Evolutionary conservation across 202 grass and related monocot genomes (phyloP).

Genomic region (Tripidium arundinaceum): DNA sequence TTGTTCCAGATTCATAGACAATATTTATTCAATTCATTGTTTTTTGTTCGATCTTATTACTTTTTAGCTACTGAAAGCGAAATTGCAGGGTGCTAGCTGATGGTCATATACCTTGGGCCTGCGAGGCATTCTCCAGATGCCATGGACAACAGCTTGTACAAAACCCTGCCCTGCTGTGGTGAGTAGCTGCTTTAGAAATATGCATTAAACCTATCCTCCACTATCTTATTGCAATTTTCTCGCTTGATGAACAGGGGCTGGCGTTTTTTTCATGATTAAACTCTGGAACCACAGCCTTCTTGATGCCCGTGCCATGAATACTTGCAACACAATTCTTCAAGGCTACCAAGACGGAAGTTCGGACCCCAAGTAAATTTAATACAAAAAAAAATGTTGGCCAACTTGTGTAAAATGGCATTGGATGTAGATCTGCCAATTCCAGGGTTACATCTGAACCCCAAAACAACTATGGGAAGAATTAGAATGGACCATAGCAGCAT

Average conservation of each 20-base stretch:
- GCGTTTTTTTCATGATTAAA: slow-evolving; percentile 93
- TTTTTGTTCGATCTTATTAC: neutral
- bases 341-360: slow-evolving; percentile 45
- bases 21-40: neutral
- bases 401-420: neutral
- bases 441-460: neutral
- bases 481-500: neutral
- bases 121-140: slow-evolving; percentile 65
- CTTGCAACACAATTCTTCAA: slow-evolving; percentile 69
- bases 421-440: neutral
- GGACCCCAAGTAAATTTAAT: slow-evolving; percentile 47
- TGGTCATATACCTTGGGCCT: slow-evolving; percentile 92
- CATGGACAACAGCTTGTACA: slow-evolving; percentile 70
- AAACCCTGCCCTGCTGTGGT: slow-evolving; percentile 68
- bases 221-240: slow-evolving; percentile 29
- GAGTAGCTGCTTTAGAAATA: neutral
- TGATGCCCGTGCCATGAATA: slow-evolving; percentile 74
- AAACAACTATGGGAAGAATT: neutral
- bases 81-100: slow-evolving; percentile 84
- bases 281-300: slow-evolving; percentile 97
- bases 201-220: neutral
- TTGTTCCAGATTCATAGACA: neutral
- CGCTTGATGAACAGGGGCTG: slow-evolving; percentile 58
- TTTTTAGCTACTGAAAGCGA: slow-evolving; percentile 17
- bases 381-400: neutral